These are phyloP conservation scores for Ceratobasidium papillatum DNA, from an alignment of 1,284 basidiomycete genomes.

Conservation along the genomic window DNA sequence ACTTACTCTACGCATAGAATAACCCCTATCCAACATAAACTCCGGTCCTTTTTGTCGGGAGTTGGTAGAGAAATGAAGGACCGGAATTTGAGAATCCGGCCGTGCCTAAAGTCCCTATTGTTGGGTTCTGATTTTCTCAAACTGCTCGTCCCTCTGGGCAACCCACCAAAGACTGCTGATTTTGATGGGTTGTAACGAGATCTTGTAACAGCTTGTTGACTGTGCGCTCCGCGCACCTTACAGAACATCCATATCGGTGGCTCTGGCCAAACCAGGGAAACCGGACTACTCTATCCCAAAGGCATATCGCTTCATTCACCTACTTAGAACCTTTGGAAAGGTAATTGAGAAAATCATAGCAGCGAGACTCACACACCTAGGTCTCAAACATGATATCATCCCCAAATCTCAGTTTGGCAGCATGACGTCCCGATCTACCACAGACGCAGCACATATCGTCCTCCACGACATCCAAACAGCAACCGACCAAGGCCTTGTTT, in stretches of 20 bases:
- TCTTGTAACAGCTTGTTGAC: too few relatives aligned
- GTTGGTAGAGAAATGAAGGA: too few relatives aligned
- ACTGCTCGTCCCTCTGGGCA: too few relatives aligned
- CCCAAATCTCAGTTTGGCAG: conserved; percentile 53
- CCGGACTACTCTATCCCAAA: conserved; percentile 52
- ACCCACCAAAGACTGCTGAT: too few relatives aligned
- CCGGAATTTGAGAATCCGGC: too few relatives aligned
- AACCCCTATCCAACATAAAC: too few relatives aligned
- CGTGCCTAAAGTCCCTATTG: too few relatives aligned
- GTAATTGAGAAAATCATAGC: conserved; percentile 50
- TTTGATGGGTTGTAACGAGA: too few relatives aligned
- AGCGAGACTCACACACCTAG: conserved; percentile 46
- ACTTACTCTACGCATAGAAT: too few relatives aligned
- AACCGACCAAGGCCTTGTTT: conserved; percentile 46
- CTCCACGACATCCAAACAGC: conserved; percentile 49
- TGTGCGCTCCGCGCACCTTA: too few relatives aligned
- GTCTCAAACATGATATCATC: conserved; percentile 47
- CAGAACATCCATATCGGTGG: conserved; percentile 50
- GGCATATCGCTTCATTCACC: conserved; percentile 56
- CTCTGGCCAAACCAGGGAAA: conserved; percentile 55
- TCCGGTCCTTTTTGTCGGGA: too few relatives aligned
- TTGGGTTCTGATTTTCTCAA: too few relatives aligned
- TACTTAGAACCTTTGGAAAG: conserved; percentile 55
- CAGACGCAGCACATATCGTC: conserved; percentile 54
- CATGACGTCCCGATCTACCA: conserved; percentile 52